phyloP scores from a whole-genome alignment of 2,329 filamentous ascomycete species.

The Ceratocystis papillata region DNA sequence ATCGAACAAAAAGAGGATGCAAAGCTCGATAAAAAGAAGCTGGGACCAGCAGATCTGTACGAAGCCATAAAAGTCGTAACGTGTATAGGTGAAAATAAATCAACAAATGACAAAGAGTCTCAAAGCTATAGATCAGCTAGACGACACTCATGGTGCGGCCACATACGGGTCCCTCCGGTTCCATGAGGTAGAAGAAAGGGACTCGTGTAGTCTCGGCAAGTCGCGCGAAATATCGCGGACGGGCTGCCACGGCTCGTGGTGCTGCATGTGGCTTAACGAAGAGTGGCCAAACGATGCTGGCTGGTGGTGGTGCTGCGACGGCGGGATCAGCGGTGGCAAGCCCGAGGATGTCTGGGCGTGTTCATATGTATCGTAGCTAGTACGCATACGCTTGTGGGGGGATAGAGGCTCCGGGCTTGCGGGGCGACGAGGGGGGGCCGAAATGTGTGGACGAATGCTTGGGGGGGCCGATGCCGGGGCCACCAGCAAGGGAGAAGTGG shows the following conservation, averaged over 20 bases:
- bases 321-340: background rate
- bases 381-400: conserved; percentile 41
- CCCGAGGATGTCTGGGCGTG: background rate
- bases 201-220: conserved; percentile 14
- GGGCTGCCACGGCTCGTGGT: conserved; percentile 29
- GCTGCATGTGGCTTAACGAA: conserved; percentile 25
- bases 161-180: conserved; percentile 13
- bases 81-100: background rate
- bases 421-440: background rate
- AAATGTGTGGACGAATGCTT: background rate
- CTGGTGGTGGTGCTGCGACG: background rate
- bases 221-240: conserved; percentile 6
- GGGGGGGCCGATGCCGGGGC: background rate
- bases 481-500: background rate
- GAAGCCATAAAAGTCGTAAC: conserved; percentile 9
- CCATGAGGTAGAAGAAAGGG: conserved; percentile 6
- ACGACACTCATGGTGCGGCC: background rate
- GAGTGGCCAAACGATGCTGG: background rate
- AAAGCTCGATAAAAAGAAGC: background rate
- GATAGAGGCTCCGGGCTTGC: conserved; percentile 29
- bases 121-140: background rate
- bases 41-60: conserved; percentile 7
- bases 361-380: conserved; percentile 37
- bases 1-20: background rate
- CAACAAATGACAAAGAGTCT: no score